phyloP scores from a whole-genome alignment of 1,284 basidiomycete species.

The Schizopora paradoxa region DNA sequence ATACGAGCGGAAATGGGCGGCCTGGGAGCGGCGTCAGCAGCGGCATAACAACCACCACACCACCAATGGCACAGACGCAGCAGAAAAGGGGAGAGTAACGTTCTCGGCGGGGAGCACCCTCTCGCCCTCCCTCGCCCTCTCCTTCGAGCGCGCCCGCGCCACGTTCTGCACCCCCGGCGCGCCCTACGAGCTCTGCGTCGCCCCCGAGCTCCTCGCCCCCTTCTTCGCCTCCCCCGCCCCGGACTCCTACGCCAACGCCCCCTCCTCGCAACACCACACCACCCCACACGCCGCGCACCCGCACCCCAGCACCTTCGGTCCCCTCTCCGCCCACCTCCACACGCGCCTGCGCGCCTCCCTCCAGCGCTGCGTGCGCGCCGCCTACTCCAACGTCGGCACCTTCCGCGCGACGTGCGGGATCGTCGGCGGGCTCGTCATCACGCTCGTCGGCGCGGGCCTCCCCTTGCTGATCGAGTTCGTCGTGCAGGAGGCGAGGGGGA shows the following conservation, averaged over 20 bases:
- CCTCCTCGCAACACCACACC: slow-evolving; percentile 49
- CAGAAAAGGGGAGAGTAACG: no score
- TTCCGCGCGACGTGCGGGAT: slow-evolving; percentile 65
- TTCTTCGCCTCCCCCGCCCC: slow-evolving; percentile 53
- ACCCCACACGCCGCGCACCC: slow-evolving; percentile 38
- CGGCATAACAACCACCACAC: no score
- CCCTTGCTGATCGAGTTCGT: slow-evolving; percentile 48
- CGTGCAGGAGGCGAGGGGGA: slow-evolving; percentile 17
- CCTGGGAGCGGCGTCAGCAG: no score
- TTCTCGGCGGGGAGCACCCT: no score
- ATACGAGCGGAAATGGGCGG: no score
- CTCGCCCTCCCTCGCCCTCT: slow-evolving; percentile 56
- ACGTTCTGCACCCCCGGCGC: slow-evolving; percentile 69
- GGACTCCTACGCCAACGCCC: slow-evolving; percentile 58
- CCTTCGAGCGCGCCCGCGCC: slow-evolving; percentile 69
- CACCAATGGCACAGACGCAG: no score
- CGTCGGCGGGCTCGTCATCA: slow-evolving; percentile 46
- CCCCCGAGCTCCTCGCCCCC: slow-evolving; percentile 57
- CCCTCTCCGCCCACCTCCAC: slow-evolving; percentile 51
- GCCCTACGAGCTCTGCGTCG: slow-evolving; percentile 64
- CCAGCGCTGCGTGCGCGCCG: slow-evolving; percentile 60
- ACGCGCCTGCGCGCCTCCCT: slow-evolving; percentile 58
- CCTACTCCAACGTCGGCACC: slow-evolving; percentile 73
- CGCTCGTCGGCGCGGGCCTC: slow-evolving; percentile 41
- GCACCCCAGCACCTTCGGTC: slow-evolving; percentile 56